phyloP scores from a whole-genome alignment of 306 rosid species.

The Quercus agrifolia region DNA sequence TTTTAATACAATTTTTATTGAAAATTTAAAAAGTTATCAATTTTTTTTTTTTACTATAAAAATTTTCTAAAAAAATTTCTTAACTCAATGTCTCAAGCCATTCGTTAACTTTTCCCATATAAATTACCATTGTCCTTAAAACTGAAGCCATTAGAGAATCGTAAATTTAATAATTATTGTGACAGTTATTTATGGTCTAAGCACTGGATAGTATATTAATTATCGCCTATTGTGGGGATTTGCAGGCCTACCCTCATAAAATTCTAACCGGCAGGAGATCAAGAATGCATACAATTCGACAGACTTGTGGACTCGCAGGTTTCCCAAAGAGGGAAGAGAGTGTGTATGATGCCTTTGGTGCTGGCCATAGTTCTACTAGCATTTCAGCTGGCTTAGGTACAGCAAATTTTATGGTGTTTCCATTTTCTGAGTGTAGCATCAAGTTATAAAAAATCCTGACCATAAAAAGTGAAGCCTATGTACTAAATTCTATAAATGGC shows the following conservation, averaged over 20 bases:
- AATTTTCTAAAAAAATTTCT: no score
- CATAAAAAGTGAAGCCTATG: not conserved
- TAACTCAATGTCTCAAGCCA: no score
- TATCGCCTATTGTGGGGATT: not conserved
- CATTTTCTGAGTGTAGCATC: not conserved
- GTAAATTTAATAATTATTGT: no score
- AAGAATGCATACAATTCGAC: constrained; percentile 61
- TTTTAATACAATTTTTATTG: no score
- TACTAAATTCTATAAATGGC: not conserved
- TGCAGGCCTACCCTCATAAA: constrained; percentile 64
- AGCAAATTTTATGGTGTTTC: not conserved
- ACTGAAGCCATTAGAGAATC: no score
- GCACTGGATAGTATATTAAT: not conserved
- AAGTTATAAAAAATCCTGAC: no score
- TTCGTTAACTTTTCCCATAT: no score
- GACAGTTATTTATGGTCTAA: no score
- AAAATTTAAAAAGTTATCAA: no score
- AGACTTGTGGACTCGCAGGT: constrained; percentile 60
- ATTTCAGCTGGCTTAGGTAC: constrained; percentile 69
- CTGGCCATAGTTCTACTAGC: constrained; percentile 68
- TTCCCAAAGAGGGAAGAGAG: constrained; percentile 72
- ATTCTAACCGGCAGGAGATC: constrained; percentile 70
- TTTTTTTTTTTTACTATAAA: no score
- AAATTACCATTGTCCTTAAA: no score
- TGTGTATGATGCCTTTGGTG: constrained; percentile 61